Conservation (phyloP, 2,329 filamentous ascomycete species). For the Fusarium sp. region DNA sequence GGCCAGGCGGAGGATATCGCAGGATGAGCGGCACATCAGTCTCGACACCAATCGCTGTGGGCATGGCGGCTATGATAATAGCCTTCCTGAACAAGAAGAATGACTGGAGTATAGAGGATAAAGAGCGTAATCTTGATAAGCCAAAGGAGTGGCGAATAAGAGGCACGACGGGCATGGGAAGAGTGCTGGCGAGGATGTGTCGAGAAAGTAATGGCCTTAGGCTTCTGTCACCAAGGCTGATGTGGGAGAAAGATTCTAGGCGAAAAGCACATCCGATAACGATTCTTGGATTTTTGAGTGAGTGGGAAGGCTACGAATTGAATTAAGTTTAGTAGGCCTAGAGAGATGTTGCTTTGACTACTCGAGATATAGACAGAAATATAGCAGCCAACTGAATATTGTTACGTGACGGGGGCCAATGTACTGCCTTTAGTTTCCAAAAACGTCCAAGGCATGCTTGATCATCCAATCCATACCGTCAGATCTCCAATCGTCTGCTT, state of each 20-base stretch:
- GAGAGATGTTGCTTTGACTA: background rate
- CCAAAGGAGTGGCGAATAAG: conserved; percentile 24
- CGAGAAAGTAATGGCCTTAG: conserved; percentile 22
- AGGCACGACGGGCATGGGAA: conserved; percentile 20
- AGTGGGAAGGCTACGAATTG: background rate
- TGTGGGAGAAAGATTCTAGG: conserved; percentile 15
- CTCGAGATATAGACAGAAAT: background rate
- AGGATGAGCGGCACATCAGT: conserved; percentile 26
- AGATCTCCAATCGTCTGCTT: conserved; percentile 48
- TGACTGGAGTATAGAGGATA: background rate
- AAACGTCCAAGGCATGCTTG: conserved; percentile 44
- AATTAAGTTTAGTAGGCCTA: background rate
- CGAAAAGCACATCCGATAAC: background rate
- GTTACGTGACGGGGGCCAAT: background rate
- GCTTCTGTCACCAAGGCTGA: conserved; percentile 19
- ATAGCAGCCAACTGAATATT: background rate
- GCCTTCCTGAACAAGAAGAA: conserved; percentile 30
- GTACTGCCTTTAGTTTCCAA: conserved; percentile 39
- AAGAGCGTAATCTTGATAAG: background rate
- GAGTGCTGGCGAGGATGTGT: conserved; percentile 25
- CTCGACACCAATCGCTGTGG: conserved; percentile 24
- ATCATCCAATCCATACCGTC: conserved; percentile 47
- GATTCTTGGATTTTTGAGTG: background rate
- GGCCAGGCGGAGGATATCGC: conserved; percentile 21
- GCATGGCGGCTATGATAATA: conserved; percentile 29